Base-by-base conservation (phyloP, 805 yeast genomes). In the Saccharomycopsis fermentans region DNA sequence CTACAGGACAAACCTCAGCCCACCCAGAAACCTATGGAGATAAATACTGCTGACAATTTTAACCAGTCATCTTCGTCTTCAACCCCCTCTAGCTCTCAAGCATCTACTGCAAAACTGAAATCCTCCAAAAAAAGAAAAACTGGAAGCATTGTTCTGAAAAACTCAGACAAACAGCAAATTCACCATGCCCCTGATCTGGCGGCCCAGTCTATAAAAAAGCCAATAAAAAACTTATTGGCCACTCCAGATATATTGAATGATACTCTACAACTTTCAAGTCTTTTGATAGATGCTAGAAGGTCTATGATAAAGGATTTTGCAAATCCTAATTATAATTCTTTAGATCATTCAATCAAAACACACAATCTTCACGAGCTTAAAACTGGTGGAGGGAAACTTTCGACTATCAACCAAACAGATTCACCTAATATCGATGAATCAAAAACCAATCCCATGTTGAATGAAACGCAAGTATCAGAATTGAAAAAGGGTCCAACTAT, bases 241-340 rank as follows among this genome's bases (percentile, higher is more conserved):
- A 5, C 50, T 6, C 56, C 62, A 11, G 56, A 57, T 14, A 34
- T 59, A 6, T 37, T 61, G 29, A 24, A 43, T 19, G 62, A 61
- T 24, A 56, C 62, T 4, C 59, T 51, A 1, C 51, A 56, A 29
- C 55, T 61, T 9, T 53, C 61, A 16, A 19, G 19, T n/a, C 39
- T 54, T 14, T 16, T 56, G 17, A 36, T 61, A 12, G 55, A 58
- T 21, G 11, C 55, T 1, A 32, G 63, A 21, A 61, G 56, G 26
- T 35, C 55, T 6, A 24, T 58, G 27, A 56, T 58, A 55, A 26
- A 59, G 16, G 61, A 58, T 54, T 61, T 55, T 54, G 63, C 63
- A 19, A 59, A 61, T 24, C 63, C 63, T 4, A 58, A 50, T 36
- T 58, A 58, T 35, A 58, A 32, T 12, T 26, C 48, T 8, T 37